These are phyloP conservation scores for Orychophragmus violaceus DNA, from an alignment of 345 rosid genomes.

Conservation along the genomic window DNA sequence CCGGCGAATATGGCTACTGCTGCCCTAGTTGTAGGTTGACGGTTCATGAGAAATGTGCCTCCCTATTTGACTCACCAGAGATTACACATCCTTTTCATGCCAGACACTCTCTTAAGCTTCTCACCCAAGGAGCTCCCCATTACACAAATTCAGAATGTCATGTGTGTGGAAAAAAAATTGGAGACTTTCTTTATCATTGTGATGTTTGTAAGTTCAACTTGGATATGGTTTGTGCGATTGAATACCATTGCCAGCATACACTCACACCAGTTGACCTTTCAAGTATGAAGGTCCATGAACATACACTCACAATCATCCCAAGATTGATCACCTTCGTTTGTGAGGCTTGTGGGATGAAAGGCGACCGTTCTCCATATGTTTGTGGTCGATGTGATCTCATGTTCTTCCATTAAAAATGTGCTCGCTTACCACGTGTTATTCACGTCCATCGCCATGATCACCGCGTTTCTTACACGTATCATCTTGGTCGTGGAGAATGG, in stretches of 20 bases:
- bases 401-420: constrained; percentile 10
- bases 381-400: background rate
- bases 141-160: background rate
- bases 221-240: no score
- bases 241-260: no score
- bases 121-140: background rate
- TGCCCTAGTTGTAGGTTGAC: background rate
- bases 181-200: background rate
- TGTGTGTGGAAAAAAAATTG: background rate
- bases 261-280: background rate
- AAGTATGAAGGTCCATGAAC: constrained; percentile 5
- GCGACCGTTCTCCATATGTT: background rate
- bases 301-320: constrained; percentile 8
- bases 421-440: background rate
- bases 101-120: no score
- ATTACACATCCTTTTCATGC: background rate
- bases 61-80: background rate
- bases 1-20: background rate
- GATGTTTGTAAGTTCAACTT: no score
- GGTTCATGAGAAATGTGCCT: background rate
- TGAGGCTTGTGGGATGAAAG: no score
- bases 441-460: background rate
- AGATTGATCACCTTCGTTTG: background rate
- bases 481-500: constrained; percentile 10
- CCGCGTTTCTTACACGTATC: background rate